A percentile compares a stretch with the other conserved stretches of the same genome.
Conservation (phyloP, 345 rosid species). For the Rhodomyrtus tomentosa region DNA sequence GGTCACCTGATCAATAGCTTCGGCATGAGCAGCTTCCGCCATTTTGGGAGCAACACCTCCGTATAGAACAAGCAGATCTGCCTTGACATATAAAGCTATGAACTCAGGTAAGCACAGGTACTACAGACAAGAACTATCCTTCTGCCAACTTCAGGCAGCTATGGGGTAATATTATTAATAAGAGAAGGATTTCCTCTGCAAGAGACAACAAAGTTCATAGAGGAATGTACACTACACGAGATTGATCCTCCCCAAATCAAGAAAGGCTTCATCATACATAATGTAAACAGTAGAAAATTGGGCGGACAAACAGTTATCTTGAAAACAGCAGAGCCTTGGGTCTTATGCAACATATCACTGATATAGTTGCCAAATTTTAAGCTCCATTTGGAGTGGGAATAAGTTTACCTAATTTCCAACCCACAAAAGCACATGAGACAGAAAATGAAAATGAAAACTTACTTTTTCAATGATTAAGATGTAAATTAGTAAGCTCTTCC, state of each 20-base stretch:
- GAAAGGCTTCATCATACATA: background rate
- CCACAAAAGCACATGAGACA: background rate
- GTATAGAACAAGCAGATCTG: constrained; percentile 71
- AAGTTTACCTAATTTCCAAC: background rate
- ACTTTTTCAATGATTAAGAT: background rate
- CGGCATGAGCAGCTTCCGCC: constrained; percentile 88
- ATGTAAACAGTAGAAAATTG: background rate
- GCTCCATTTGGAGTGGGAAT: background rate
- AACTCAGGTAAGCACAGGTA: constrained; percentile 1
- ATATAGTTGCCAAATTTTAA: background rate
- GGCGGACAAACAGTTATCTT: background rate
- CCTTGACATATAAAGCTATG: constrained; percentile 27
- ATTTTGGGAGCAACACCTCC: constrained; percentile 96
- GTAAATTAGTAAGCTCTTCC: background rate
- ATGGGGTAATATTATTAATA: background rate
- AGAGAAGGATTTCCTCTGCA: background rate
- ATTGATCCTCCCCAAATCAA: background rate
- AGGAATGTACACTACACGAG: background rate
- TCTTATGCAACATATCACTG: background rate
- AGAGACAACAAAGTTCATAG: background rate
- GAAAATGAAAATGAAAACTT: background rate
- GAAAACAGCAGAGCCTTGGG: background rate
- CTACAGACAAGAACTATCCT: background rate
- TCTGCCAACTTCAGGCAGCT: background rate
- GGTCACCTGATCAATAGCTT: constrained; percentile 66